phyloP scores from a whole-genome alignment of 2,329 filamentous ascomycete species.

The Curvularia sp. region DNA sequence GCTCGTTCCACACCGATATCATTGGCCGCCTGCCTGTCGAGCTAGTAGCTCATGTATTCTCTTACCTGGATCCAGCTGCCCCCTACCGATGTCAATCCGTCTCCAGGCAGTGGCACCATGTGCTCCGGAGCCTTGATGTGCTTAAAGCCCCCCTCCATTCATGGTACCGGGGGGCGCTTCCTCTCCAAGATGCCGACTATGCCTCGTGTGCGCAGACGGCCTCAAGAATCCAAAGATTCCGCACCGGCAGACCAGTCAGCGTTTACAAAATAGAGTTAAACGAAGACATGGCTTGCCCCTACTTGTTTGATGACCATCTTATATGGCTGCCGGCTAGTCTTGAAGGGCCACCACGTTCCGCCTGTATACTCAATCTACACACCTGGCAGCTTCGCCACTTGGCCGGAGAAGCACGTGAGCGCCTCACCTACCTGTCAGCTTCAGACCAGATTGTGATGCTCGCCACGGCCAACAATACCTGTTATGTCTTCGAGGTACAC shows the following conservation, averaged over 20 bases:
- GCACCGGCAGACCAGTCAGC: slow-evolving; percentile 23
- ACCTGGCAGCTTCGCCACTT: slow-evolving; percentile 22
- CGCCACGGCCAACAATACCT: slow-evolving; percentile 18
- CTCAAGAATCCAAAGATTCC: slow-evolving; percentile 35
- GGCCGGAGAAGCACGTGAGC: slow-evolving; percentile 32
- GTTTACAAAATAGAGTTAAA: slow-evolving; percentile 4
- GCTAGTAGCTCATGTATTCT: slow-evolving; percentile 47
- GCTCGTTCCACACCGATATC: slow-evolving; percentile 44
- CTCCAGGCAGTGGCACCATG: slow-evolving; percentile 41
- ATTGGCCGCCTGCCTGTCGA: slow-evolving; percentile 49
- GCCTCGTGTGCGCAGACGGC: slow-evolving; percentile 29
- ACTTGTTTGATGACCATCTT: slow-evolving; percentile 7
- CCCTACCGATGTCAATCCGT: slow-evolving; percentile 42
- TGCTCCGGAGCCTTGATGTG: slow-evolving; percentile 37
- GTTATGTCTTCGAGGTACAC: slow-evolving; percentile 33
- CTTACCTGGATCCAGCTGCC: slow-evolving; percentile 40
- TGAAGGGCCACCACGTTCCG: not conserved
- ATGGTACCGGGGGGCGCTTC: slow-evolving; percentile 33
- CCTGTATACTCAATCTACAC: slow-evolving; percentile 35
- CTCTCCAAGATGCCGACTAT: slow-evolving; percentile 24
- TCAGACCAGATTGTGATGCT: slow-evolving; percentile 39
- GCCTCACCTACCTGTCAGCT: slow-evolving; percentile 20
- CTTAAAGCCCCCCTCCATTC: slow-evolving; percentile 25
- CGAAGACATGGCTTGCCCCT: not conserved
- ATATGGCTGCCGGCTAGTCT: slow-evolving; percentile 2